Evolutionary conservation across 441 rosid species (phyloP).

Genomic region (Erodium texanum): DNA sequence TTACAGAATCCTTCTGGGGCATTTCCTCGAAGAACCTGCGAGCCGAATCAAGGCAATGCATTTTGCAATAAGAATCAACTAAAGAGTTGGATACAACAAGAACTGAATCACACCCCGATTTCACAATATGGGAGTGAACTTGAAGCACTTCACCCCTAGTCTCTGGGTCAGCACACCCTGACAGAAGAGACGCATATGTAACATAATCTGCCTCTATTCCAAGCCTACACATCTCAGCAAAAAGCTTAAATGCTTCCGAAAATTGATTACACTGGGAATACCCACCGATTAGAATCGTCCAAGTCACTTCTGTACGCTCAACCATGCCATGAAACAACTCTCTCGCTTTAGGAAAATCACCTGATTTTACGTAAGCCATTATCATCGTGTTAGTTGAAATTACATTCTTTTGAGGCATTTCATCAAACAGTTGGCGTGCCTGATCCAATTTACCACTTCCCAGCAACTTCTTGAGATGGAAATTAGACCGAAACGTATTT

Average conservation of each 20-base stretch:
- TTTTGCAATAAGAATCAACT: conserved; percentile 68
- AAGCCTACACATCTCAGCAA: conserved; percentile 39
- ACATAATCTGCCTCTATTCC: conserved; percentile 49
- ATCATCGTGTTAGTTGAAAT: conserved; percentile 57
- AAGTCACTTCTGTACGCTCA: conserved; percentile 56
- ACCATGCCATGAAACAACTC: conserved; percentile 41
- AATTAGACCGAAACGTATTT: conserved; percentile 49
- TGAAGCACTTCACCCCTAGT: conserved; percentile 32
- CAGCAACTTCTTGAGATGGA: conserved; percentile 26
- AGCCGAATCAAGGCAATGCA: conserved; percentile 34
- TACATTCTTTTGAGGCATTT: conserved; percentile 59
- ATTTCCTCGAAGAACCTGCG: conserved; percentile 40
- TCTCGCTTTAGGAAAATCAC: conserved; percentile 41
- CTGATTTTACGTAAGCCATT: conserved; percentile 48
- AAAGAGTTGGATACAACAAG: conserved; percentile 53
- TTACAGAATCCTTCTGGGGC: conserved; percentile 46
- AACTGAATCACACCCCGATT: conserved; percentile 36
- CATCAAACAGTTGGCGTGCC: conserved; percentile 67
- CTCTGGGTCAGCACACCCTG: conserved; percentile 39
- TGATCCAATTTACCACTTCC: conserved; percentile 30
- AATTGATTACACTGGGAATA: conserved; percentile 37
- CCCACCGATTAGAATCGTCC: conserved; percentile 78
- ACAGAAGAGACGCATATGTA: conserved; percentile 59
- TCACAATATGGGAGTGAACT: conserved; percentile 46
- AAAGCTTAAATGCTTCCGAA: conserved; percentile 51